A percentile compares a stretch with the other conserved stretches of the same genome.
Conservation (phyloP, 352 stramenopile genomes). For the Pythium diclinum region DNA sequence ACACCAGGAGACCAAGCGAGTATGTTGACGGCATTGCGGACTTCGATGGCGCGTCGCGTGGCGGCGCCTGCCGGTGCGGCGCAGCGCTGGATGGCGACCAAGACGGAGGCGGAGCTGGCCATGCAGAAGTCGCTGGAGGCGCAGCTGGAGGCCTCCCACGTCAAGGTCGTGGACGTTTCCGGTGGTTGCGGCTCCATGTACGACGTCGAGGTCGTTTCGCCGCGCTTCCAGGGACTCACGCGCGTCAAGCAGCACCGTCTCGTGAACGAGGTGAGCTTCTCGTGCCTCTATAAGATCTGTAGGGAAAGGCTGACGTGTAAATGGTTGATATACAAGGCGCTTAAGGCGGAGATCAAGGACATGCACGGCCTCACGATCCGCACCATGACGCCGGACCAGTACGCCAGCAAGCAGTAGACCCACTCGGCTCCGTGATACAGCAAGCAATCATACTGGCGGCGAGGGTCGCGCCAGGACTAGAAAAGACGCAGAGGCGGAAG, state of each 20-base stretch:
- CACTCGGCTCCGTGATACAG: background rate
- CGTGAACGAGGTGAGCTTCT: slow-evolving; percentile 70
- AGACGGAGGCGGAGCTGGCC: slow-evolving; percentile 51
- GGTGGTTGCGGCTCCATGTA: slow-evolving; percentile 89
- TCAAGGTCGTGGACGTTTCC: slow-evolving; percentile 85
- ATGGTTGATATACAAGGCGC: slow-evolving; percentile 38
- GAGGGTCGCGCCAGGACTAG: background rate
- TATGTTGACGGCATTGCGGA: slow-evolving; percentile 5
- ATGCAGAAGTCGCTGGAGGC: slow-evolving; percentile 64
- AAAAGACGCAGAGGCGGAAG: background rate
- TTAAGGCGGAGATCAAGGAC: slow-evolving; percentile 83
- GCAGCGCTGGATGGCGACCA: slow-evolving; percentile 24
- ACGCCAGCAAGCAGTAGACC: slow-evolving; percentile 53
- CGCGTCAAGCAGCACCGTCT: slow-evolving; percentile 87
- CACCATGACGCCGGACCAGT: slow-evolving; percentile 78
- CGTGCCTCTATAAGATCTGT: background rate
- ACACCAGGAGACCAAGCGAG: background rate
- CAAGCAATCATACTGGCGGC: background rate
- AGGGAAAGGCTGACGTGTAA: background rate
- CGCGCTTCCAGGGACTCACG: slow-evolving; percentile 72
- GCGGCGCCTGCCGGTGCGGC: background rate
- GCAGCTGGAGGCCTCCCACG: slow-evolving; percentile 67
- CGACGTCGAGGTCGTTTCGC: slow-evolving; percentile 81
- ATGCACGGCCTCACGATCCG: slow-evolving; percentile 86
- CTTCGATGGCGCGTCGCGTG: slow-evolving; percentile 18